Evolutionary conservation across 1,284 basidiomycete genomes (phyloP).

Genomic region (Phenoliferia sp.): DNA sequence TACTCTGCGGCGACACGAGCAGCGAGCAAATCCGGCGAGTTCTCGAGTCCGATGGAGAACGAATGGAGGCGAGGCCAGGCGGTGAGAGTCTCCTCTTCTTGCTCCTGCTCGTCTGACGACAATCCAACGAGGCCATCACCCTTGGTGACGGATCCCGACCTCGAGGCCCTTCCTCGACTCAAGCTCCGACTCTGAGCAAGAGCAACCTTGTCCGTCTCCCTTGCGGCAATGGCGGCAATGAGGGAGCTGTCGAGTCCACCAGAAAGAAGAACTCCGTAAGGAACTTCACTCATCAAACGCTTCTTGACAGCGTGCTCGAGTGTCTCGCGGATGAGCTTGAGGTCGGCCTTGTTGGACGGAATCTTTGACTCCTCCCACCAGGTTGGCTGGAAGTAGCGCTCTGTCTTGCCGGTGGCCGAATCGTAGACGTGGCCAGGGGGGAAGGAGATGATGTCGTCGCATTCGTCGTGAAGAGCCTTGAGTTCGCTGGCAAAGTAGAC

Average conservation of each 20-base stretch:
- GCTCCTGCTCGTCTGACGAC: slow-evolving; percentile 21
- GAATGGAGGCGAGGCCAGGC: slow-evolving; percentile 97
- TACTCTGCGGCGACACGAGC: slow-evolving; percentile 90
- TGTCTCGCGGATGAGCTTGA: slow-evolving; percentile 67
- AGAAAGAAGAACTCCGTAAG: slow-evolving; percentile 92
- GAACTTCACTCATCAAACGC: slow-evolving; percentile 97
- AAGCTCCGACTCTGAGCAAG: slow-evolving; percentile 58
- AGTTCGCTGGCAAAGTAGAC: slow-evolving; percentile 95
- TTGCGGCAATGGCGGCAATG: slow-evolving; percentile 92
- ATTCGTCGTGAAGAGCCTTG: slow-evolving; percentile 86
- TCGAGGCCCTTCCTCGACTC: slow-evolving; percentile 14
- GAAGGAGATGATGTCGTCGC: slow-evolving; percentile 91
- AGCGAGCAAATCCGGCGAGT: slow-evolving; percentile 92
- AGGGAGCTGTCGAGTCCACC: slow-evolving; percentile 95
- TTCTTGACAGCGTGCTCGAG: slow-evolving; percentile 92
- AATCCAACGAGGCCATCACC: slow-evolving; percentile 30
- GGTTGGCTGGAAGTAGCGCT: slow-evolving; percentile 74
- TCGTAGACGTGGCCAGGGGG: slow-evolving; percentile 96
- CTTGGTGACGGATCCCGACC: not conserved
- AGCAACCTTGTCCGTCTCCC: slow-evolving; percentile 91
- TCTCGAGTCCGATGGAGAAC: slow-evolving; percentile 92
- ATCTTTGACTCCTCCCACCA: slow-evolving; percentile 69
- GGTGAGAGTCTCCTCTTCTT: slow-evolving; percentile 55
- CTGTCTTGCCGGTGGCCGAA: slow-evolving; percentile 67
- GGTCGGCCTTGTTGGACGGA: slow-evolving; percentile 64